phyloP scores from a whole-genome alignment of 1,139 yeast species.

The Blastobotrys elegans region DNA sequence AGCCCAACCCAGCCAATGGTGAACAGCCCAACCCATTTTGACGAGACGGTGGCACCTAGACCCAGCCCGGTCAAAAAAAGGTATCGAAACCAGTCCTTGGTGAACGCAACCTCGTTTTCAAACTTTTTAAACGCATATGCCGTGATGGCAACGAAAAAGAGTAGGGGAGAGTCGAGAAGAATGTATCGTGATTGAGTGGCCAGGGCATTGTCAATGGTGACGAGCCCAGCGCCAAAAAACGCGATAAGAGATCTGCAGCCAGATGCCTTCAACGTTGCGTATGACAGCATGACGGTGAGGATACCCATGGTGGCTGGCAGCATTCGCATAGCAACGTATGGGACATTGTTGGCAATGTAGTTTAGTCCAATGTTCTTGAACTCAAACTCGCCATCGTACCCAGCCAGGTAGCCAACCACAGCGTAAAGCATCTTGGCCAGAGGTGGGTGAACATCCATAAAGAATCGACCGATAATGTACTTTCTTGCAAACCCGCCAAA shows the following conservation, averaged over 20 bases:
- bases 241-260: slow-evolving; percentile 83
- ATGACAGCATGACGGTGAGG: slow-evolving; percentile 69
- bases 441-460: slow-evolving; percentile 97
- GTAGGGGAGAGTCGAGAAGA: slow-evolving; percentile 81
- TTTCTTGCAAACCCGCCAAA: slow-evolving; percentile 64
- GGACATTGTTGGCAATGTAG: slow-evolving; percentile 71
- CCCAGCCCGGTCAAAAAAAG: slow-evolving; percentile 72
- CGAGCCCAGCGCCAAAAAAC: slow-evolving; percentile 57
- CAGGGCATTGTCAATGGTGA: slow-evolving; percentile 78
- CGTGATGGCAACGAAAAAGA: slow-evolving; percentile 87
- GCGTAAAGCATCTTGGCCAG: slow-evolving; percentile 93
- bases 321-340: slow-evolving; percentile 80
- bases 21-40: slow-evolving; percentile 97
- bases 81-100: slow-evolving; percentile 63
- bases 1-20: slow-evolving; percentile 90
- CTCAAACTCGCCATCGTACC: slow-evolving; percentile 86
- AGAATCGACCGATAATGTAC: slow-evolving; percentile 63
- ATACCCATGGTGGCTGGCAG: slow-evolving; percentile 82
- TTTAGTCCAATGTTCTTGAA: slow-evolving; percentile 86
- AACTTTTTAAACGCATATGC: slow-evolving; percentile 75
- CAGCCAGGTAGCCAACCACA: slow-evolving; percentile 79
- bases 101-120: slow-evolving; percentile 72
- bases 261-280: slow-evolving; percentile 75
- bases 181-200: slow-evolving; percentile 89
- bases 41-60: slow-evolving; percentile 80